Conservation (phyloP, 306 rosid genomes). For the Alnus rubra region DNA sequence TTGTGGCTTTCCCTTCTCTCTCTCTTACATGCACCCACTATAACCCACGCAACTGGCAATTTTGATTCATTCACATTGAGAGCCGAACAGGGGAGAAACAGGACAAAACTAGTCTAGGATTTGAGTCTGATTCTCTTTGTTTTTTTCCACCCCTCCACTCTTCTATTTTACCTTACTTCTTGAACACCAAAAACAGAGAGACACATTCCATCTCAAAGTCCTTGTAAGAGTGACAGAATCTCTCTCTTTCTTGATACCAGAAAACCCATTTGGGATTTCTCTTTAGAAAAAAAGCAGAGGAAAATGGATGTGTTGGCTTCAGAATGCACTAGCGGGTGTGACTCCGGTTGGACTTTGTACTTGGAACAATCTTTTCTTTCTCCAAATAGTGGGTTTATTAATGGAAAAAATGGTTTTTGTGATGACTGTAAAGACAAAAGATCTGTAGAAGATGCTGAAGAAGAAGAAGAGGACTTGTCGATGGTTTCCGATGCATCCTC, state of each 20-base stretch:
- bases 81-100: constrained; percentile 38
- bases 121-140: constrained; percentile 42
- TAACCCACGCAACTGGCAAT: constrained; percentile 54
- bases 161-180: constrained; percentile 34
- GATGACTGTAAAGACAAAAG: constrained; percentile 29
- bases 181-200: constrained; percentile 26
- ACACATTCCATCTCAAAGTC: constrained; percentile 28
- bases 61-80: constrained; percentile 44
- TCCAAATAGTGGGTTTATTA: constrained; percentile 35
- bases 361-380: constrained; percentile 67
- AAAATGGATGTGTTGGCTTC: constrained; percentile 69
- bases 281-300: not conserved
- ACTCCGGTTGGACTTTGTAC: constrained; percentile 97
- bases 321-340: constrained; percentile 82
- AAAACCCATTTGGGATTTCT: no score
- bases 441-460: constrained; percentile 32
- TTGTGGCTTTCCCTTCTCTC: constrained; percentile 35
- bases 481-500: constrained; percentile 99
- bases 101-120: constrained; percentile 63
- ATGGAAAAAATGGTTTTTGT: constrained; percentile 25
- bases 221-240: constrained; percentile 17
- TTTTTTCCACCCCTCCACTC: constrained; percentile 37
- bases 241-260: constrained; percentile 13
- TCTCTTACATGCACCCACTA: constrained; percentile 45
- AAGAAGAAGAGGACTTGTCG: constrained; percentile 77